These are phyloP conservation scores for Cokeromyces recurvatus DNA, from an alignment of 371 early-diverging fungal species.

Conservation along the genomic window DNA sequence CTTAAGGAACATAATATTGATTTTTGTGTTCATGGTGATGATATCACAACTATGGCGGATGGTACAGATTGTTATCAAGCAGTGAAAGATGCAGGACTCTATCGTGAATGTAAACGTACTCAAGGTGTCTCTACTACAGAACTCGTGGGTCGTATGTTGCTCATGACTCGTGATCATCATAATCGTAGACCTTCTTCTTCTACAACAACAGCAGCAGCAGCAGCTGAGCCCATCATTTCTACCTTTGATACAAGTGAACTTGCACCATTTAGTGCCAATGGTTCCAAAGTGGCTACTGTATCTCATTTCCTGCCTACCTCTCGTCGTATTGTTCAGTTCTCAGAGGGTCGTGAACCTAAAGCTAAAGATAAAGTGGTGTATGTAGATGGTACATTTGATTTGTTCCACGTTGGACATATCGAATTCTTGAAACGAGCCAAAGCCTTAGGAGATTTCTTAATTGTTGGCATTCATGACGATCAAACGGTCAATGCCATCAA, in stretches of 20 bases:
- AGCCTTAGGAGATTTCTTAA: conserved; percentile 80
- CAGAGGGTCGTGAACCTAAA: conserved; percentile 74
- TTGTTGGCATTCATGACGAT: conserved; percentile 95
- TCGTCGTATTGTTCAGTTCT: conserved; percentile 83
- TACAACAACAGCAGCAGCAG: no score
- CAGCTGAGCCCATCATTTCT: conserved; percentile 1
- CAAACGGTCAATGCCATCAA: conserved; percentile 83
- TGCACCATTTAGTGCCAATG: conserved; percentile 9
- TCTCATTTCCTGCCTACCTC: conserved; percentile 90
- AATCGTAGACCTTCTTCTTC: conserved; percentile 25
- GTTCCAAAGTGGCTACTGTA: conserved; percentile 24
- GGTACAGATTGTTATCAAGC: conserved; percentile 94
- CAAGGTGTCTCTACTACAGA: conserved; percentile 94
- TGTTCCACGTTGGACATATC: conserved; percentile 96
- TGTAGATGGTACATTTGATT: conserved; percentile 95
- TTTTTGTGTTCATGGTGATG: conserved; percentile 95
- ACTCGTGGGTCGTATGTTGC: conserved; percentile 93
- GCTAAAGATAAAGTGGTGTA: conserved; percentile 73
- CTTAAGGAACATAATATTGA: conserved; percentile 84
- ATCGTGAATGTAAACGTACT: conserved; percentile 92
- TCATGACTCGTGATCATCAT: conserved; percentile 87
- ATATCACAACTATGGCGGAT: conserved; percentile 91
- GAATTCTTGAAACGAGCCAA: conserved; percentile 89
- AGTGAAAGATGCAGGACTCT: conserved; percentile 92
- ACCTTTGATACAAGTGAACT: conserved; percentile 7